Conservation (phyloP, 306 rosid genomes). For the Trifolium dubium region DNA sequence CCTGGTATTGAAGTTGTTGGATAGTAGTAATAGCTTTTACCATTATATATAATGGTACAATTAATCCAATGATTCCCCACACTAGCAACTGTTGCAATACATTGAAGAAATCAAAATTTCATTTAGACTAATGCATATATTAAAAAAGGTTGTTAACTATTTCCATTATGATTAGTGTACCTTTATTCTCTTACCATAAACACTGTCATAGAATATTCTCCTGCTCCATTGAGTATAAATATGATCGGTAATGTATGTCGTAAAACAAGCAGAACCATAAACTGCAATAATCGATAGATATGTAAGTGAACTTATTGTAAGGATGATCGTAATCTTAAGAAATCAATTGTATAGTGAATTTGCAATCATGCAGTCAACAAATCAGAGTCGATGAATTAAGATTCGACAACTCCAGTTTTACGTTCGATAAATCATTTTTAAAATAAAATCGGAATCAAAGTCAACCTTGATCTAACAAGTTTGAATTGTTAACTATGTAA, state of each 20-base stretch:
- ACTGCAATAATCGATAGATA: constrained; percentile 55
- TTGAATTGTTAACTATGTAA: not conserved
- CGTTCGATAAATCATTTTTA: not conserved
- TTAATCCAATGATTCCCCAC: constrained; percentile 65
- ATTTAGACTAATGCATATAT: not conserved
- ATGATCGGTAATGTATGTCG: constrained; percentile 73
- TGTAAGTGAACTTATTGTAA: constrained; percentile 13
- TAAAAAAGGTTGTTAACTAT: not conserved
- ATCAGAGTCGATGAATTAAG: not conserved
- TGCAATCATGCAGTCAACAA: not conserved
- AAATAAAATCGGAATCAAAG: not conserved
- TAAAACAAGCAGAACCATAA: constrained; percentile 66
- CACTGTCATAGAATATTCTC: constrained; percentile 59
- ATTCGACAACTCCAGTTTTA: not conserved
- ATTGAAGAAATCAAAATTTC: not conserved
- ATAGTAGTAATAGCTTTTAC: constrained; percentile 57
- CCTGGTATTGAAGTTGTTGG: constrained; percentile 66
- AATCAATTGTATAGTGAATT: not conserved
- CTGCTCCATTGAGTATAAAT: constrained; percentile 58
- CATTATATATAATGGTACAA: constrained; percentile 66
- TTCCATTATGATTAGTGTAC: not conserved
- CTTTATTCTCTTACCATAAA: constrained; percentile 50
- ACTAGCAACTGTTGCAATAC: constrained; percentile 55
- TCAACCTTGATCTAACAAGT: not conserved
- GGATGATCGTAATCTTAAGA: not conserved